Base-by-base conservation (phyloP, 345 rosid genomes). In the Salix viminalis region DNA sequence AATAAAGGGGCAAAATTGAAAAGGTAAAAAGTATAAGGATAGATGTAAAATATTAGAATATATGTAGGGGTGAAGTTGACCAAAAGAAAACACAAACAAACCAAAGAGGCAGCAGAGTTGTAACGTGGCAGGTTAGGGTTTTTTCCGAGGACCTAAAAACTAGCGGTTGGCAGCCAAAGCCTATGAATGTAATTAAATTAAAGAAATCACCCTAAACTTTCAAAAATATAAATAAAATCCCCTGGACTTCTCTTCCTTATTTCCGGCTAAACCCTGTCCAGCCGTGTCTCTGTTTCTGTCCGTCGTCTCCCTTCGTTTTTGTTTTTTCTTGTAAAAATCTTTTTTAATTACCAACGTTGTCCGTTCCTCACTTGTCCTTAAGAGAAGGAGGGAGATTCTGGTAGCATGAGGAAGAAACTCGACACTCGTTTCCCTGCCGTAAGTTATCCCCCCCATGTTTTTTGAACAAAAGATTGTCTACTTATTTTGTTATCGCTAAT, bases 351-450 rank as follows among this genome's bases (percentile, higher is more conserved):
- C 1, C 62, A 3, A 56, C 14, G 28, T 3, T 56, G 62, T 56
- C 26, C n/a, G 11, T 56, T n/a, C 26, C 62, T 56, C 10, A 2
- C 12, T 56, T 9, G 10, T n/a, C 62, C 62, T n/a, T 5, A 56
- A 56, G 62, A 56, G 61, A 56, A 56, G n/a, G 62, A 56, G 62
- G n/a, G 62, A 10, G 28, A 8, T n/a, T n/a, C 14, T 56, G 11
- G 3, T 52, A 44, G 19, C 83, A 85, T 83, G 88, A 85, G 67
- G 80, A 85, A 83, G 83, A 85, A 81, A 75, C 88, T 85, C 67
- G 88, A 85, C 72, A 85, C 86, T 65, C 88, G 86, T 48, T 86
- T 86, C 78, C 88, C 77, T 16, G 83, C 83, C 1, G 79, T 71
- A 72, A 71, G 75, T 24, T 30, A 42, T 54, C 24, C 26, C n/a